Conservation (phyloP, 2,329 filamentous ascomycete species). For the Fusarium setosum region DNA sequence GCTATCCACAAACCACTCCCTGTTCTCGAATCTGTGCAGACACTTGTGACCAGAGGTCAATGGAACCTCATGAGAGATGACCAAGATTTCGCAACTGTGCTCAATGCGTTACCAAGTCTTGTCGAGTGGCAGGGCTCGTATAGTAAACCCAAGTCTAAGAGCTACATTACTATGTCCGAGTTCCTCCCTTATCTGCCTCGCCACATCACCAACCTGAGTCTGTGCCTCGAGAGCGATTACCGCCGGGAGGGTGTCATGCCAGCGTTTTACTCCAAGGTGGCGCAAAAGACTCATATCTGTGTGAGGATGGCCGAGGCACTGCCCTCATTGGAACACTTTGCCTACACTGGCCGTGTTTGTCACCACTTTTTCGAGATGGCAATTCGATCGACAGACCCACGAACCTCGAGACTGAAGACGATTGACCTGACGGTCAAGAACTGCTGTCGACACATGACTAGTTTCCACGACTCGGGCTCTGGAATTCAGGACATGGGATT, state of each 20-base stretch:
- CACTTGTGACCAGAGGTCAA: constrained; percentile 78
- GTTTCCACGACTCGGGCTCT: constrained; percentile 72
- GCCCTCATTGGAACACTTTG: constrained; percentile 73
- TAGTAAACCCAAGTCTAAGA: constrained; percentile 80
- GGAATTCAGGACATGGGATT: constrained; percentile 80
- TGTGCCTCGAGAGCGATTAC: constrained; percentile 79
- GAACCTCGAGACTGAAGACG: constrained; percentile 67
- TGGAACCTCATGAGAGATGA: constrained; percentile 79
- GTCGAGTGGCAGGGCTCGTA: constrained; percentile 71
- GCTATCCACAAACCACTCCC: constrained; percentile 53
- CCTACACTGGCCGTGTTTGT: constrained; percentile 79
- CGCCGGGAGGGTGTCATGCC: constrained; percentile 71
- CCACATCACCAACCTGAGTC: constrained; percentile 70
- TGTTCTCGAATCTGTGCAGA: constrained; percentile 67
- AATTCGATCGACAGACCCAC: constrained; percentile 59
- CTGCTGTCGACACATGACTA: constrained; percentile 69
- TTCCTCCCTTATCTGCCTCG: constrained; percentile 69
- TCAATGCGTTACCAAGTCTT: constrained; percentile 73
- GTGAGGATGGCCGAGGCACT: constrained; percentile 69
- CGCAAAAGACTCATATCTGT: constrained; percentile 73
- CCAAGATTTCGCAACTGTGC: constrained; percentile 71
- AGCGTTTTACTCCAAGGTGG: constrained; percentile 70
- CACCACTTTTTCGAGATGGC: constrained; percentile 73
- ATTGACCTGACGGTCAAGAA: constrained; percentile 81
- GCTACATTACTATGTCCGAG: constrained; percentile 75